Percentiles rank a stretch among this genome's conserved stretches.
Conservation (phyloP, 148 eudicot species). For the Camellia lanceoleosa region DNA sequence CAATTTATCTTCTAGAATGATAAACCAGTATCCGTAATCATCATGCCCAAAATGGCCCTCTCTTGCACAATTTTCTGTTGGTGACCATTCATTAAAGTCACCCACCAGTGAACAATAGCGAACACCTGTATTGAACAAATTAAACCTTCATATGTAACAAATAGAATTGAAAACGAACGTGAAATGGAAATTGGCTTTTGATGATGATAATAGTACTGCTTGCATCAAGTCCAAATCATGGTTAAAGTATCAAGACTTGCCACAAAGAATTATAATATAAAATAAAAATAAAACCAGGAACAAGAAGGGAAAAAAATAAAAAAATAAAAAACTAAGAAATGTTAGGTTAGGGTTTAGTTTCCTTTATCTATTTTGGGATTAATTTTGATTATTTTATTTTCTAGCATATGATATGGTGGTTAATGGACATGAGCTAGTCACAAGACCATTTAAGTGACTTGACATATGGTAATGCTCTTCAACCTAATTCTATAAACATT, state of each 20-base stretch:
- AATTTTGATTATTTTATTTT: too few species aligned
- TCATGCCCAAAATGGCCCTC: constrained; percentile 95
- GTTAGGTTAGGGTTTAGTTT: too few species aligned
- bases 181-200: constrained; percentile 9
- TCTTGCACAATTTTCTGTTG: constrained; percentile 81
- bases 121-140: constrained; percentile 59
- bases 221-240: neutral
- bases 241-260: neutral
- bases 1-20: constrained; percentile 82
- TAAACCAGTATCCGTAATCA: constrained; percentile 95
- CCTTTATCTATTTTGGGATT: too few species aligned
- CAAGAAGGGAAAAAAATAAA: neutral
- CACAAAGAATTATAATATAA: neutral
- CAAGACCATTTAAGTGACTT: too few species aligned
- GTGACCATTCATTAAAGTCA: constrained; percentile 94
- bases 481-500: too few species aligned
- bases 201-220: neutral
- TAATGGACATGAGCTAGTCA: too few species aligned
- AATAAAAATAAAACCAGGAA: neutral
- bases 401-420: too few species aligned
- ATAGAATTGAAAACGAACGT: neutral
- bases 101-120: constrained; percentile 94
- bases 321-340: neutral
- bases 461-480: too few species aligned
- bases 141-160: constrained; percentile 15